Evolutionary conservation across 371 early-diverging fungal species (phyloP), one percentile per base, ranked within the genome.

Genomic region (Haplosporangium sp.): DNA sequence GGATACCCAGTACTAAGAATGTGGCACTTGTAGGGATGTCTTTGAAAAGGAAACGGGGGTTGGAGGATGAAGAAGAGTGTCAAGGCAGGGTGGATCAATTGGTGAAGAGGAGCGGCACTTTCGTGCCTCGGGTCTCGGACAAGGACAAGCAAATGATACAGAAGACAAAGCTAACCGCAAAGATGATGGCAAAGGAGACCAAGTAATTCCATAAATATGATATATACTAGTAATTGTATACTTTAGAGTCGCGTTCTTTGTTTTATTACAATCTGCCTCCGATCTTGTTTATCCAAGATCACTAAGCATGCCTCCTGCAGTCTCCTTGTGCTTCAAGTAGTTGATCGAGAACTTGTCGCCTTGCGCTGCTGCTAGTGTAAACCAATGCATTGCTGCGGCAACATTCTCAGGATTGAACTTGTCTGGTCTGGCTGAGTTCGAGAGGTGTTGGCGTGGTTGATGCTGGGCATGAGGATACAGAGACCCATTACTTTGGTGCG

Each of bases 1-100:
- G 96, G 38, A 96, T 96, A 12, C 96, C 96, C 6, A 92, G 93
- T 41, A 95, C 96, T n/a, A 94, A 94, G 64, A 96, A 96, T 56
- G 84, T 94, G 66, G 92, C 93, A 1, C 72, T 94, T 3, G 82
- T 96, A 21, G 95, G 94, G 59, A 65, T 63, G 71, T 16, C 68
- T 12, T 42, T 51, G 11, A 62, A 82, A 65, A 37, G 61, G 21
- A 62, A 83, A 52, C 67, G 82, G 8, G 57, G 16, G 23, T 47
- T 18, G 12, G 48, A 43, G 14, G 69, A 43, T 12, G 52, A 29
- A 13, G 21, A 47, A 10, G 48, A 51, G 40, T n/a, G 41, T 55
- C n/a, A 47, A n/a, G 55, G 46, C 5, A 47, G 38, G n/a, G 76
- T 86, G 40, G 56, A 81, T 67, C 58, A 66, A 43, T 62, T 81